Base-by-base conservation (phyloP, 768 basidiomycete genomes). In the Kwoniella dejecticola region DNA sequence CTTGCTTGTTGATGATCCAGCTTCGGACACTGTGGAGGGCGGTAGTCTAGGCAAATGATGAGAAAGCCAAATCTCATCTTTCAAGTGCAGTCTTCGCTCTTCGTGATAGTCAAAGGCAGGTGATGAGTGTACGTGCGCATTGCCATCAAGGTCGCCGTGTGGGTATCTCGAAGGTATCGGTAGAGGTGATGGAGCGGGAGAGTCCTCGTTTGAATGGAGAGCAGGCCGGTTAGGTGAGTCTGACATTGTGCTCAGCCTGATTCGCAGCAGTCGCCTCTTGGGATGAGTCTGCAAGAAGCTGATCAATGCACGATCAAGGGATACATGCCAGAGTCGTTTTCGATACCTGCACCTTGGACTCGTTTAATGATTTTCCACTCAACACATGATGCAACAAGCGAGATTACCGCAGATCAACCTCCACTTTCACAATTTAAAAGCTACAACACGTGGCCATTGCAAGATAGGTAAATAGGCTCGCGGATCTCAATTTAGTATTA, bases 81-180 rank as follows among this genome's bases (percentile, higher is more conserved):
- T 67, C 53, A 68, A 53, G 42, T 75, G 72, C 15, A 79, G 61
- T 41, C 75, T 63, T 13, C 75, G 61, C 46, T 79, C 76, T 54
- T 80, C 71, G 48, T 80, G 75, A 46, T 79, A 80, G 50, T 76
- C 72, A 63, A 80, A 80, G 3, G 75, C 69, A 19, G 78, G 77
- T 26, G 76, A 75, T 11, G 66, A 29, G 29, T 55, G 60, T 10
- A 55, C 30, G 29, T 47, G 60, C 19, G 42, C 53, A 17, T 41
- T 46, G 19, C 55, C 60, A 8, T 62, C 60, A 26, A 62, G 52
- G 40, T 62, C 52, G 7, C 31, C 52, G 21, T 31, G 53, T 4
- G 49, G 29, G 8, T 52, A 52, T 26, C 49, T 31, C 24, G 58
- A 26, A 21, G 58, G 58, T 41, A 60, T 60, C 3, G 58, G 58